Conservation (phyloP, 441 rosid species). For the Jatropha multifida region DNA sequence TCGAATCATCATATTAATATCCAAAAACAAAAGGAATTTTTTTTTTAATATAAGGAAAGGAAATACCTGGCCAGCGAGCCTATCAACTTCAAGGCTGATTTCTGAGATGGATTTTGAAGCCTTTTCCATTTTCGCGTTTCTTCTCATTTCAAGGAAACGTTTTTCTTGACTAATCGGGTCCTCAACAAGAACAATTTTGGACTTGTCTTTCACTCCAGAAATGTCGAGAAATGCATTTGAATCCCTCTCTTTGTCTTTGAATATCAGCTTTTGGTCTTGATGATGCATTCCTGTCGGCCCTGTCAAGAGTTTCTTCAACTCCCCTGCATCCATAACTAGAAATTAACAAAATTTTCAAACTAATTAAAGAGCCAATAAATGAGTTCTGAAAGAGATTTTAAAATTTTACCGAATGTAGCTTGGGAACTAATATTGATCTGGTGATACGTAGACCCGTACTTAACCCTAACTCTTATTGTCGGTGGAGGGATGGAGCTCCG, state of each 20-base stretch:
- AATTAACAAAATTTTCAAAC: not conserved
- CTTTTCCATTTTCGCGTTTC: slow-evolving; percentile 80
- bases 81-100: slow-evolving; percentile 84
- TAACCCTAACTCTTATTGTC: slow-evolving; percentile 85
- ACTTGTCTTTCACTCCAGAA: slow-evolving; percentile 84
- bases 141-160: slow-evolving; percentile 76
- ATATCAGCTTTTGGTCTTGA: slow-evolving; percentile 86
- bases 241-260: slow-evolving; percentile 91
- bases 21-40: not conserved
- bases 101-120: slow-evolving; percentile 84
- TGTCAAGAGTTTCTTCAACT: slow-evolving; percentile 82
- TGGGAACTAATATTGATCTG: slow-evolving; percentile 78
- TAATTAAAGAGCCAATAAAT: too few relatives aligned
- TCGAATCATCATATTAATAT: not conserved
- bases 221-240: slow-evolving; percentile 83
- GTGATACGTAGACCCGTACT: slow-evolving; percentile 76
- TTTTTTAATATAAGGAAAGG: not conserved
- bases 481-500: slow-evolving; percentile 66
- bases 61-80: slow-evolving; percentile 77
- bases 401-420: slow-evolving; percentile 78
- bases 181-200: slow-evolving; percentile 80
- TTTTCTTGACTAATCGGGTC: slow-evolving; percentile 90
- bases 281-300: slow-evolving; percentile 90
- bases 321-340: slow-evolving; percentile 50
- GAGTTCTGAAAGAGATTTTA: not conserved